Evolutionary conservation across 257 asterid species (phyloP), one percentile per base, ranked within the genome.

Genomic region (Solanum chilense): DNA sequence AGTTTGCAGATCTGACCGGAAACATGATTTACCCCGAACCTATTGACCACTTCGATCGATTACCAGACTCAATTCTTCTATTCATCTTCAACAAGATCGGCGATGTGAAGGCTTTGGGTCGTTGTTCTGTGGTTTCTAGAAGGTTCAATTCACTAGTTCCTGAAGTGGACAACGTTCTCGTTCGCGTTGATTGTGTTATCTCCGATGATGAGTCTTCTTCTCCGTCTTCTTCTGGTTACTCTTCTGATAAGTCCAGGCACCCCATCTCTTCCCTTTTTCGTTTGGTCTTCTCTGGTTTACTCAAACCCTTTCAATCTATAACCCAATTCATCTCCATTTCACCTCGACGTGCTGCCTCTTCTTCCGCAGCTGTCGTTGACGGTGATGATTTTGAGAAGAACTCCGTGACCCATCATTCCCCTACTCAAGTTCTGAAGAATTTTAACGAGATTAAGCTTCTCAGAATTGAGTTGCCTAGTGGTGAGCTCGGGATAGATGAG

Each of bases 161-260:
- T 25, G 94, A 96, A 49, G 99, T 96, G 42, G 98, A 96, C 87
- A 91, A 92, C 95, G 95, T 95, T 70, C 88, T 96, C 7, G 99
- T 96, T 73, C 98, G 98, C 21, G 99, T 96, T 56, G 99, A 96
- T 77, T 96, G 99, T 87, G 99, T 96, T 13, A 94, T 96, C 87
- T 96, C 99, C 85, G 98, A 95, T 85, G 99, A 96, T 12, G 37
- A 84, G 44, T 80, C 90, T 0, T 44, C 81, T 74, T 21, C 78
- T 9, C 27, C 85, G 4, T 56, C 89, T 12, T 58, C 85, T 74
- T 16, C 86, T 6, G 56, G 82, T n/a, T 33, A 9, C 15, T 18
- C 25, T 35, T 9, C 45, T 9, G 92, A 91, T 84, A 94, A 93
- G 88, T 90, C 96, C 10, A 94, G 97, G 85, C 92, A 91, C 83